These are phyloP conservation scores for Mucor saturninus DNA, from an alignment of 371 early-diverging fungal species.

Conservation along the genomic window DNA sequence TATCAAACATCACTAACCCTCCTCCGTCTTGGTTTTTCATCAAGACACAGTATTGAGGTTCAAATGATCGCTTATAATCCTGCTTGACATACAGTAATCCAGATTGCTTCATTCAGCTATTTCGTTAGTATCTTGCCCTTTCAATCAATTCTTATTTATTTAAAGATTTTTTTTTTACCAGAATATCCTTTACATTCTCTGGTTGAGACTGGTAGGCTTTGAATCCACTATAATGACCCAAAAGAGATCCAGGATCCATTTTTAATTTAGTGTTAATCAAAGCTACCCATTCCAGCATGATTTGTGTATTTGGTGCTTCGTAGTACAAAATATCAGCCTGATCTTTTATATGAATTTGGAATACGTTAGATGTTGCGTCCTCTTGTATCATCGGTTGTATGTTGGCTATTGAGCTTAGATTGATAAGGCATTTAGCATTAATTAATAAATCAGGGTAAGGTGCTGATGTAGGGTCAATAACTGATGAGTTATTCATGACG, in stretches of 20 bases:
- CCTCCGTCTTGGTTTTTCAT: constrained; percentile 9
- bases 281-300: constrained; percentile 23
- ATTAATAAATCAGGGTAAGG: constrained; percentile 12
- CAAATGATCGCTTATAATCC: constrained; percentile 6
- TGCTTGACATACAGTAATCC: constrained; percentile 26
- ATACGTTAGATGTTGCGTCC: background rate
- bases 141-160: background rate
- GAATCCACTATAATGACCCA: background rate
- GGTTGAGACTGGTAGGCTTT: background rate
- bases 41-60: constrained; percentile 15
- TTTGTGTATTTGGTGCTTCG: constrained; percentile 23
- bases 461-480: background rate
- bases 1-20: constrained; percentile 24
- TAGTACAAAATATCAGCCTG: constrained; percentile 9
- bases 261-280: constrained; percentile 9
- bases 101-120: constrained; percentile 12
- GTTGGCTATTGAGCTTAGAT: constrained; percentile 8
- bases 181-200: constrained; percentile 1
- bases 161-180: constrained; percentile 9
- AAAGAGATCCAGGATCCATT: background rate
- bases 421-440: constrained; percentile 13
- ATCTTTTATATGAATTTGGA: constrained; percentile 1
- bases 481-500: background rate
- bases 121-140: background rate
- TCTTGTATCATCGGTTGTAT: constrained; percentile 4